Evolutionary conservation across 2,329 filamentous ascomycete genomes (phyloP), one percentile per base, ranked within the genome.

Genomic region (Zelopaecilomyces penicillatus): DNA sequence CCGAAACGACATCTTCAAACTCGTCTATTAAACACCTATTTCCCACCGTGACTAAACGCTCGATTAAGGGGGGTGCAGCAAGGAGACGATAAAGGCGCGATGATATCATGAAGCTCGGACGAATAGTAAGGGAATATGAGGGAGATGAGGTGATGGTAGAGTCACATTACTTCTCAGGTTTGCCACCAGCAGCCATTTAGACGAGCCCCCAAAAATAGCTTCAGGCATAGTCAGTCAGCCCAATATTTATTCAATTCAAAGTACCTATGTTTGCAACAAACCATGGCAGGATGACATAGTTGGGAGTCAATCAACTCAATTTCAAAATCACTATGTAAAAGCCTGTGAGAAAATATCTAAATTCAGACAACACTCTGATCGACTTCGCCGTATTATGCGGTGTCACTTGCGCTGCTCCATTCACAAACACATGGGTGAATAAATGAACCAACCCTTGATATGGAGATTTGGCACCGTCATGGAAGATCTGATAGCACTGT

Each of bases 1-100:
- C 63, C 83, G 83, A 73, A 96, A 97, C 75, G 91, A 97, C 66
- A 71, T 97, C 65, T 97, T 97, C 82, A 87, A 87, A 70, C 79
- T 97, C 50, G 78, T 95, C 56, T 91, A 86, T 62, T 78, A 70
- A 52, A 45, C 41, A 30, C 28, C 12, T 7, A 38, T 12, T 9
- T 34, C 32, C 8, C 19, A 19, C 19, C 19, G 19, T 19, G 19
- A 19, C 19, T 3, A 19, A 19, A 19, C 19, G 19, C 19, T 19
- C 19, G 19, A 19, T 19, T 19, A 19, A 19, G 19, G 19, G 19
- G 19, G 19, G 19, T 19, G 19, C 19, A 19, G 19, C 19, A 19
- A 19, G 19, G 19, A 19, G 19, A 19, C 19, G 32, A 40, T 45
- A 48, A 48, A 45, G 43, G 35, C 39, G 32, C 35, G 41, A 26